These are phyloP conservation scores for Trichoderma virens DNA, from an alignment of 495 filamentous ascomycete species.

Conservation along the genomic window DNA sequence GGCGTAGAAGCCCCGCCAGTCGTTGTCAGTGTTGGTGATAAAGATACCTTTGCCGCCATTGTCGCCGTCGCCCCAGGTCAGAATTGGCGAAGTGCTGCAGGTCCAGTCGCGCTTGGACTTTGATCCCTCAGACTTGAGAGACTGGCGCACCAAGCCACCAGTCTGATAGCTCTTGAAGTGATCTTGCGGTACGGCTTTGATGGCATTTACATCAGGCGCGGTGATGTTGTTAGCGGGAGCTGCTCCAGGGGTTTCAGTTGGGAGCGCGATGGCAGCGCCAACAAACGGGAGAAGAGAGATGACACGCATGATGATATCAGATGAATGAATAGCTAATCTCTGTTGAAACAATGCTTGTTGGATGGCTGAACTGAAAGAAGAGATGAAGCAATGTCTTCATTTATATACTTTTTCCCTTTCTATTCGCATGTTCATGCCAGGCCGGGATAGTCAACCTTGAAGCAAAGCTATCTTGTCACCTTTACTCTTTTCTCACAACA, in stretches of 20 bases:
- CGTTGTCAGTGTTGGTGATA: slow-evolving; percentile 17
- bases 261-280: not conserved
- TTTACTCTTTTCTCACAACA: not conserved
- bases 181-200: not conserved
- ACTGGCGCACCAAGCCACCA: not conserved
- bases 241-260: not conserved
- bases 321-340: not conserved
- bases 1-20: slow-evolving; percentile 18
- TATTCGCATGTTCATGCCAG: not conserved
- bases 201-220: not conserved
- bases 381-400: not conserved
- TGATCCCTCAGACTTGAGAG: not conserved
- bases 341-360: not conserved
- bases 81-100: slow-evolving; percentile 6
- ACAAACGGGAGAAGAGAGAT: not conserved
- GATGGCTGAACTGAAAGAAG: not conserved
- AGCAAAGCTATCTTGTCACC: not conserved
- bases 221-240: not conserved
- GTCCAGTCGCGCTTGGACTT: slow-evolving; percentile 12
- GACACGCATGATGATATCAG: not conserved
- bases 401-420: not conserved
- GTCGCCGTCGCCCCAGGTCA: slow-evolving; percentile 18
- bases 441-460: not conserved
- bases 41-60: slow-evolving; percentile 14
- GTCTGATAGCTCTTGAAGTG: not conserved